Base-by-base conservation (phyloP, 2,329 filamentous ascomycete species). In the Curvularia eragrostidis region DNA sequence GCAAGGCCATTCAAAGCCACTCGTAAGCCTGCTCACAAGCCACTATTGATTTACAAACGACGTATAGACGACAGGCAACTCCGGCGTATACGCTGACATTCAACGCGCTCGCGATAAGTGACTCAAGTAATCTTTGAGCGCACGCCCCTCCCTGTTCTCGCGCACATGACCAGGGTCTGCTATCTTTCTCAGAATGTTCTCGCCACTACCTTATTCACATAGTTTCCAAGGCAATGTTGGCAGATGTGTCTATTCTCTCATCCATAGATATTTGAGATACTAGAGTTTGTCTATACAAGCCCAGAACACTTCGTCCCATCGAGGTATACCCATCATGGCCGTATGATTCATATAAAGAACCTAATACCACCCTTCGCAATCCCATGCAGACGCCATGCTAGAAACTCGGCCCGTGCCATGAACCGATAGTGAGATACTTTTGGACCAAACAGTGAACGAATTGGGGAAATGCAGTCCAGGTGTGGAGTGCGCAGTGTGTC, bases 301-400 rank as follows among this genome's bases (percentile, higher is more conserved):
- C 67, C 65, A 62, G 52, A 61, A 61, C 56, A 65, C 57, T 56
- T 62, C 57, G 57, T 58, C 63, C 58, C 59, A 52, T 60, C 59
- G 56, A 62, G 65, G 64, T 68, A 66, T 70, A 65, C 62, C 59
- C 64, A 59, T 66, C 65, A 63, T 64, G 64, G 64, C 61, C 61
- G 63, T 57, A 58, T 66, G 65, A 65, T 65, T 63, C 65, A 68
- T 70, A 63, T 62, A 49, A 60, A 57, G 69, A 68, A 70, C 55
- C 67, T 68, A 66, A 69, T 68, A 65, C 67, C 66, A 66, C 68
- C 67, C 62, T 63, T 75, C 67, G 66, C 72, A 70, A 65, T 70
- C 61, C 71, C 69, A 74, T 73, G 73, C 71, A 73, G 68, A 75
- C 73, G 72, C 73, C 73, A 71, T 75, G 71, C 72, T 74, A 67